These are phyloP conservation scores for Aspergillus sp. DNA, from an alignment of 2,329 filamentous ascomycete genomes.

Conservation along the genomic window DNA sequence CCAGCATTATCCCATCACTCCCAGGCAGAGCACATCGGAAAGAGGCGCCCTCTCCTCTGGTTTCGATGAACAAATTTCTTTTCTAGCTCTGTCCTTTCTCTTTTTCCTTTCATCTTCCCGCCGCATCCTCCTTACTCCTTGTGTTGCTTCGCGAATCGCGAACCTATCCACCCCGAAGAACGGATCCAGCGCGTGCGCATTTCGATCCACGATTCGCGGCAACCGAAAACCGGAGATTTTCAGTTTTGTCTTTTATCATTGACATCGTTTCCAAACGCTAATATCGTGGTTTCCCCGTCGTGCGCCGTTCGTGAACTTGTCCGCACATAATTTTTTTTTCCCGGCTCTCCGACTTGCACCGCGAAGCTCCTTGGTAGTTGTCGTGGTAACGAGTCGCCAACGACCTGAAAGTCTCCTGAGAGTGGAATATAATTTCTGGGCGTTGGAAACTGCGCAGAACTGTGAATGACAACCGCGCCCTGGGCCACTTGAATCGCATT, in stretches of 20 bases:
- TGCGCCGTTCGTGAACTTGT: slow-evolving; percentile 5
- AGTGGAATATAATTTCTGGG: not conserved
- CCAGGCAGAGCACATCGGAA: slow-evolving; percentile 16
- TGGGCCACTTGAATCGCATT: slow-evolving; percentile 10
- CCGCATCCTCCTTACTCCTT: slow-evolving; percentile 6
- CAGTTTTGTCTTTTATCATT: not conserved
- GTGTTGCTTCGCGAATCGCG: slow-evolving; percentile 19
- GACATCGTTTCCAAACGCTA: not conserved
- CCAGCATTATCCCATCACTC: slow-evolving; percentile 8
- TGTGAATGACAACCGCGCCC: slow-evolving; percentile 17
- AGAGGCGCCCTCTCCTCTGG: slow-evolving; percentile 3
- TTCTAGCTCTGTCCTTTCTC: slow-evolving; percentile 14
- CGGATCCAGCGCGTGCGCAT: slow-evolving; percentile 15
- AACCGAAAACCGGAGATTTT: slow-evolving; percentile 1
- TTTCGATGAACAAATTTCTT: not conserved
- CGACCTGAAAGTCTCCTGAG: not conserved
- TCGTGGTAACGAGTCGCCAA: slow-evolving; percentile 11
- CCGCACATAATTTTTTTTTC: not conserved
- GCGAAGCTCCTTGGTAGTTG: slow-evolving; percentile 11
- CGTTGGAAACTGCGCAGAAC: not conserved
- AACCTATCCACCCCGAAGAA: slow-evolving; percentile 10
- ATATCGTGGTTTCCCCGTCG: not conserved
- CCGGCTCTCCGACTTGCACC: slow-evolving; percentile 4
- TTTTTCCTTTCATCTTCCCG: not conserved
- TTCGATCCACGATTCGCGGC: not conserved